Conservation (phyloP, 2,329 filamentous ascomycete genomes). For the Talaromyces marneffei region DNA sequence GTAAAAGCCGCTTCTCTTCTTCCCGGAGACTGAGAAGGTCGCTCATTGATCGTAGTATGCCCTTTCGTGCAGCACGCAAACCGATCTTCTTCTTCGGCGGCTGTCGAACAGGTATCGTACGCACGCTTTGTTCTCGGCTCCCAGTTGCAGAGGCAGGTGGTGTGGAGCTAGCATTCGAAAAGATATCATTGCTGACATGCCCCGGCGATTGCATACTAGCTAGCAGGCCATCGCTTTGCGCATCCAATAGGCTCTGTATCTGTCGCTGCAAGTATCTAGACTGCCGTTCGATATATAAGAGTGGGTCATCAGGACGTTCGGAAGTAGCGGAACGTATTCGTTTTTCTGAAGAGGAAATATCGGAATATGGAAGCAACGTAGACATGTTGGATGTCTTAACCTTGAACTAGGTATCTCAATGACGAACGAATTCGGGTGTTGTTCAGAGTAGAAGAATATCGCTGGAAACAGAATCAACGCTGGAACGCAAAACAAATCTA, state of each 20-base stretch:
- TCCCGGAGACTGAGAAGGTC: slow-evolving; percentile 52
- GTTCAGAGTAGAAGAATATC: not conserved
- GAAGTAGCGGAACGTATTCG: slow-evolving; percentile 26
- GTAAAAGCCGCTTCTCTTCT: slow-evolving; percentile 50
- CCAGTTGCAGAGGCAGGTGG: slow-evolving; percentile 26
- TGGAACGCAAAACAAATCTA: not conserved
- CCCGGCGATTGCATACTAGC: slow-evolving; percentile 38
- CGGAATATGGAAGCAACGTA: slow-evolving; percentile 22
- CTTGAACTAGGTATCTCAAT: not conserved
- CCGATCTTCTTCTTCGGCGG: slow-evolving; percentile 44
- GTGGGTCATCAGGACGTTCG: slow-evolving; percentile 34
- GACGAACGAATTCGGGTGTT: not conserved
- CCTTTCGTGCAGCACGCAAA: slow-evolving; percentile 49
- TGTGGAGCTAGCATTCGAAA: slow-evolving; percentile 43
- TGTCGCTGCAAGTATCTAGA: slow-evolving; percentile 52
- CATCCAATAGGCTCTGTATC: slow-evolving; percentile 55
- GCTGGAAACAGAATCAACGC: not conserved
- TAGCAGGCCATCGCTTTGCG: slow-evolving; percentile 54
- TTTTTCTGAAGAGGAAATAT: slow-evolving; percentile 17
- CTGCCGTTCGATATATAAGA: slow-evolving; percentile 48
- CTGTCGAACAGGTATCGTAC: slow-evolving; percentile 36
- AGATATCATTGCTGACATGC: slow-evolving; percentile 27
- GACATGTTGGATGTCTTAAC: slow-evolving; percentile 24
- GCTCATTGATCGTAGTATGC: slow-evolving; percentile 53
- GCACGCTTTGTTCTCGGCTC: slow-evolving; percentile 26